Base-by-base conservation (phyloP, 2,329 filamentous ascomycete genomes). In the Exophiala viscosa region DNA sequence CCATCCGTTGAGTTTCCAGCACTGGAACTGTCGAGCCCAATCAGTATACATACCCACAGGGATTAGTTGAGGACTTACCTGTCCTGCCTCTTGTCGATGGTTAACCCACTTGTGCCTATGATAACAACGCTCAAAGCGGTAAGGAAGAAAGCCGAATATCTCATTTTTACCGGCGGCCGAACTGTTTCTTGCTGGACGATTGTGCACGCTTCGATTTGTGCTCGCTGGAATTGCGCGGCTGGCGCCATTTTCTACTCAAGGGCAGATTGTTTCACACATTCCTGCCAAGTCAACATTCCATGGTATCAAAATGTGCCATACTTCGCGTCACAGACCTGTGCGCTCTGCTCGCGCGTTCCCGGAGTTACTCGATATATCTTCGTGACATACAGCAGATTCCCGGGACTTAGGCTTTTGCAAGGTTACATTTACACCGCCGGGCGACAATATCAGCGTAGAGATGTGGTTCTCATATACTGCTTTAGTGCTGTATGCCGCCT, bases 261-360 rank as follows among this genome's bases (percentile, higher is more conserved):
- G 36, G 42, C 28, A 35, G 17, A 45, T 43, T 45, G 40, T 45
- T 14, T 49, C 46, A 13, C 51, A 52, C 55, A 58, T 58, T 58
- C 55, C 45, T 52, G 55, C 51, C 55, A 58, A 58, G 51, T 39
- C 35, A 28, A 54, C 55, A 58, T 58, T 58, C 55, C 55, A 47
- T 40, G 41, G 41, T 35, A 39, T 40, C 11, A 14, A 43, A 48
- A 18, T 39, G 33, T 20, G 10, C 18, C 18, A 15, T 32, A 33
- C 15, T 17, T 43, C 47, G 50, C 44, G 54, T 51, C 41, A 40
- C 47, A 32, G 20, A 28, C 50, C 50, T 32, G 46, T 18, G 23
- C 40, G 42, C 35, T 15, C 32, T 45, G 15, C 32, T 14, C n/a
- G 20, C 54, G 46, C 47, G 42, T 44, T 33, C 38, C 39, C n/a